Evolutionary conservation across 169 alveolate genomes (phyloP).

Genomic region (Eimeria zaria): DNA sequence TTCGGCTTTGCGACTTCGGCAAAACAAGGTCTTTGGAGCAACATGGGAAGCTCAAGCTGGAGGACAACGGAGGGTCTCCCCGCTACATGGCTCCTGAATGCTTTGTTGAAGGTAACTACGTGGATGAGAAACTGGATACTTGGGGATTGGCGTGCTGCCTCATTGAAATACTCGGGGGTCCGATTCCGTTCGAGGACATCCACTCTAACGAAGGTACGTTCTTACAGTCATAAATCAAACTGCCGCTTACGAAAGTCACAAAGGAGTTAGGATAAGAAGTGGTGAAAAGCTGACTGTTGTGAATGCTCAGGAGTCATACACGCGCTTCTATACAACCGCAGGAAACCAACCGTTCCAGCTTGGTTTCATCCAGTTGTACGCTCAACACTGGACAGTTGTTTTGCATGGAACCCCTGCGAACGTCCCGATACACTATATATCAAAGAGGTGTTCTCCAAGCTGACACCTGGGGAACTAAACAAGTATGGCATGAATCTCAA

Average conservation of each 20-base stretch:
- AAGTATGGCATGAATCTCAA: slow-evolving; percentile 77
- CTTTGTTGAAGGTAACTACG: slow-evolving; percentile 88
- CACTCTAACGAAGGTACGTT: slow-evolving; percentile 88
- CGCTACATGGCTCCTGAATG: slow-evolving; percentile 94
- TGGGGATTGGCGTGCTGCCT: slow-evolving; percentile 93
- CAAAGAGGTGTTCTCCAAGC: slow-evolving; percentile 36
- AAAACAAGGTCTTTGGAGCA: slow-evolving; percentile 89
- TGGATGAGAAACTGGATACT: slow-evolving; percentile 90
- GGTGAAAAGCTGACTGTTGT: slow-evolving; percentile 2
- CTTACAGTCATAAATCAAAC: background rate
- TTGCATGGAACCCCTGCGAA: slow-evolving; percentile 65
- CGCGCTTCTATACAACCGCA: slow-evolving; percentile 70
- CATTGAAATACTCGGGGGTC: slow-evolving; percentile 91
- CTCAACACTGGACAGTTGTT: slow-evolving; percentile 61
- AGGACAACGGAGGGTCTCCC: slow-evolving; percentile 93
- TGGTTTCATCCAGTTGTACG: slow-evolving; percentile 80
- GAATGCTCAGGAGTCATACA: slow-evolving; percentile 78
- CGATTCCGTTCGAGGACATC: slow-evolving; percentile 91
- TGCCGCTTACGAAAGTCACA: background rate
- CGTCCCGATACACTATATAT: slow-evolving; percentile 67
- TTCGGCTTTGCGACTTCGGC: slow-evolving; percentile 92
- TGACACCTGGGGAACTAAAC: slow-evolving; percentile 61
- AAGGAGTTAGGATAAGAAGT: background rate
- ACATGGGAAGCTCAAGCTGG: slow-evolving; percentile 88
- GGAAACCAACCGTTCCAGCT: slow-evolving; percentile 80